These are phyloP conservation scores for Trichocladium uniseriatum DNA, from an alignment of 495 filamentous ascomycete genomes.

Conservation along the genomic window DNA sequence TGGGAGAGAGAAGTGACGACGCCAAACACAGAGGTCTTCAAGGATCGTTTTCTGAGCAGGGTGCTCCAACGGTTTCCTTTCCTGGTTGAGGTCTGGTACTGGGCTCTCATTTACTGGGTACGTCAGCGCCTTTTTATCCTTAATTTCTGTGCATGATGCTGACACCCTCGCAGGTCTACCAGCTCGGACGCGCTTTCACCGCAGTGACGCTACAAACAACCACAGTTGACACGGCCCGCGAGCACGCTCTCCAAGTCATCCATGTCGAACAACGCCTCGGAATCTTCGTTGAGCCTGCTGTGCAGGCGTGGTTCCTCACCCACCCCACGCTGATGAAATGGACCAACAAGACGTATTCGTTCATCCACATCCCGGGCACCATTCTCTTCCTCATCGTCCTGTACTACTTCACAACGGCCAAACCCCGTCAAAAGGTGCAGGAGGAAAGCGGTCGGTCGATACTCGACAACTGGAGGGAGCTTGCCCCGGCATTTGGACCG, in stretches of 20 bases:
- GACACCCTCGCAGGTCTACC: conserved; percentile 19
- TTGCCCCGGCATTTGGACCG: conserved; percentile 26
- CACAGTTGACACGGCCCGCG: conserved; percentile 37
- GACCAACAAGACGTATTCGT: conserved; percentile 63
- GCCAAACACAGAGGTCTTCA: conserved; percentile 23
- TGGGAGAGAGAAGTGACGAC: conserved; percentile 20
- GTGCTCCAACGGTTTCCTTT: conserved; percentile 64
- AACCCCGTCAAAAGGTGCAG: conserved; percentile 31
- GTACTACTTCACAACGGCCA: conserved; percentile 55
- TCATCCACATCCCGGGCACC: conserved; percentile 75
- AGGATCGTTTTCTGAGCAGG: conserved; percentile 29
- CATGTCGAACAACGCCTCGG: conserved; percentile 56
- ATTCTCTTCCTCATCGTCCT: conserved; percentile 58
- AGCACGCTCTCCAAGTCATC: conserved; percentile 49
- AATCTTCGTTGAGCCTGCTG: conserved; percentile 51
- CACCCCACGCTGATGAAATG: conserved; percentile 21
- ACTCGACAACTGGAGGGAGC: conserved; percentile 38
- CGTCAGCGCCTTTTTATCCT: conserved; percentile 25
- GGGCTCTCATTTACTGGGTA: conserved; percentile 61
- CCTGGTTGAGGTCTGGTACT: conserved; percentile 72
- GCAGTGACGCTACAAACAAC: conserved; percentile 49
- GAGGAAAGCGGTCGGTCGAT: conserved; percentile 23
- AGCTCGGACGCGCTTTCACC: conserved; percentile 37
- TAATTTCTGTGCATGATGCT: too few relatives aligned
- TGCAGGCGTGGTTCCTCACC: conserved; percentile 47